These are phyloP conservation scores for Rhizopus microsporus DNA, from an alignment of 371 early-diverging fungal genomes.

Conservation along the genomic window DNA sequence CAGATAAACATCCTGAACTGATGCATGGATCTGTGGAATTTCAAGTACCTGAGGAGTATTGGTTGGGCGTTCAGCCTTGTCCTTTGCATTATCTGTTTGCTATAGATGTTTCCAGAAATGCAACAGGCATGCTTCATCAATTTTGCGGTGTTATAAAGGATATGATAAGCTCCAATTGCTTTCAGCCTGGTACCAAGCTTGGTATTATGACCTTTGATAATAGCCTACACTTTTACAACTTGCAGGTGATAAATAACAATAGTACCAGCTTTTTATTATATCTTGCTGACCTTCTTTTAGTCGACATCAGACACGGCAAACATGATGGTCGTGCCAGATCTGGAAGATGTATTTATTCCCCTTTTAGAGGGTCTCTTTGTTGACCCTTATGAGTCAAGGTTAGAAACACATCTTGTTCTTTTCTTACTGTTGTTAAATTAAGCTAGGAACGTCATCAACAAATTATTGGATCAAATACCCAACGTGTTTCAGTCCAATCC, in stretches of 20 bases:
- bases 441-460: conserved; percentile 59
- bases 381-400: conserved; percentile 74
- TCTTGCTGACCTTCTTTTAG: conserved; percentile 31
- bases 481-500: conserved; percentile 78
- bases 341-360: conserved; percentile 92
- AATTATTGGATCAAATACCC: conserved; percentile 81
- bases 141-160: conserved; percentile 66
- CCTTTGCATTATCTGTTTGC: conserved; percentile 85
- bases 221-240: conserved; percentile 93
- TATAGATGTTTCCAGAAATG: conserved; percentile 88
- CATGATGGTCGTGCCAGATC: conserved; percentile 95
- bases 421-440: conserved; percentile 1
- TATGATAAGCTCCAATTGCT: conserved; percentile 51
- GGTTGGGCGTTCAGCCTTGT: conserved; percentile 49
- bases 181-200: conserved; percentile 62
- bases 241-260: conserved; percentile 55
- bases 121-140: conserved; percentile 78
- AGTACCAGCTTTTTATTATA: not conserved
- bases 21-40: conserved; percentile 88
- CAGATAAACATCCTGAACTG: conserved; percentile 88
- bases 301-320: conserved; percentile 79
- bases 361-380: conserved; percentile 81
- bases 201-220: conserved; percentile 92
- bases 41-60: conserved; percentile 79
- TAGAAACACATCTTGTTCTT: conserved; percentile 4